Conservation (phyloP, 805 yeast species). For the Sugiyamaella floridensis region DNA sequence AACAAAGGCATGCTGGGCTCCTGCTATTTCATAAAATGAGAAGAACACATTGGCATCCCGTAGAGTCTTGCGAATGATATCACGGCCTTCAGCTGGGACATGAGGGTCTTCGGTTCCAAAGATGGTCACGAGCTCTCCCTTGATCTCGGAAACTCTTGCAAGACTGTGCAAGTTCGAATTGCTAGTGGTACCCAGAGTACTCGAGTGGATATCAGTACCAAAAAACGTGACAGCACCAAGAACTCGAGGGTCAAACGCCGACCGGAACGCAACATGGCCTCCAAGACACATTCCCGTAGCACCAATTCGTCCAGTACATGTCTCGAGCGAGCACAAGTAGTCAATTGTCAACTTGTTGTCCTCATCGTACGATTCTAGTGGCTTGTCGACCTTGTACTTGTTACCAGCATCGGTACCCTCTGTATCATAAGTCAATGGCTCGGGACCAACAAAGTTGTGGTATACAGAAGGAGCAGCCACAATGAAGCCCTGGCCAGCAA, state of each 20-base stretch:
- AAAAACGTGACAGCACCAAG: slow-evolving; percentile 68
- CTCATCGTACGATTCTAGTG: slow-evolving; percentile 66
- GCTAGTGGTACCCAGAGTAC: slow-evolving; percentile 55
- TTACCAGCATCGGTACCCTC: slow-evolving; percentile 76
- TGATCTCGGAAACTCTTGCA: slow-evolving; percentile 47
- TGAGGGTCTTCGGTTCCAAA: slow-evolving; percentile 77
- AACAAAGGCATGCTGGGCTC: slow-evolving; percentile 79
- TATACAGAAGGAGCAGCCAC: slow-evolving; percentile 76
- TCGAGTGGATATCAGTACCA: slow-evolving; percentile 72
- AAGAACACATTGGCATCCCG: slow-evolving; percentile 54
- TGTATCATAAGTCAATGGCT: slow-evolving; percentile 60
- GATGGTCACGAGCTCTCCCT: slow-evolving; percentile 54
- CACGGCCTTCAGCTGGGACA: slow-evolving; percentile 73
- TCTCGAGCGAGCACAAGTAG: slow-evolving; percentile 47
- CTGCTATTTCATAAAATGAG: slow-evolving; percentile 67
- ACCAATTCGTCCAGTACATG: slow-evolving; percentile 68
- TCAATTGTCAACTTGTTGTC: slow-evolving; percentile 61
- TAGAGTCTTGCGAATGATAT: slow-evolving; percentile 54
- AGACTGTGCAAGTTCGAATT: slow-evolving; percentile 53
- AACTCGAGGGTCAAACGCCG: slow-evolving; percentile 57
- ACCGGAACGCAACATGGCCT: slow-evolving; percentile 71
- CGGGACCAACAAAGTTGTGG: slow-evolving; percentile 61
- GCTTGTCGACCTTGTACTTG: slow-evolving; percentile 56
- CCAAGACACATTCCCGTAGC: slow-evolving; percentile 87
- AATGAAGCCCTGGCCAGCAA: slow-evolving; percentile 73